Conservation (phyloP, 352 stramenopile genomes). For the Aphanomyces invadans region DNA sequence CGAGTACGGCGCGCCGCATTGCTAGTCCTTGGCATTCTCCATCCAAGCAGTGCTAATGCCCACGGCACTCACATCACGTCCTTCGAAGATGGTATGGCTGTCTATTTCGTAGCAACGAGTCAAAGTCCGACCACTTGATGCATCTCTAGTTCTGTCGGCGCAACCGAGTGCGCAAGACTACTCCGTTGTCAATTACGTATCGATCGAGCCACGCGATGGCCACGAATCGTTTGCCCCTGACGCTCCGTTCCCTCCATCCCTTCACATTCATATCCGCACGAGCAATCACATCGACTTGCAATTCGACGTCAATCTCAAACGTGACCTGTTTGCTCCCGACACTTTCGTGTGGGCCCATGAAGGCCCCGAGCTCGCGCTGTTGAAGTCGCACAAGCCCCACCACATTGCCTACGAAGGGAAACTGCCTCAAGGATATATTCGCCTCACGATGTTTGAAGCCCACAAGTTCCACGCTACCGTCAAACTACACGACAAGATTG, state of each 20-base stretch:
- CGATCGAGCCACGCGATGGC: background rate
- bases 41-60: background rate
- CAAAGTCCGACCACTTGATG: background rate
- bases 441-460: slow-evolving; percentile 10
- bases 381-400: background rate
- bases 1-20: background rate
- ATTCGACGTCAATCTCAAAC: background rate
- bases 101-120: too few species aligned
- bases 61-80: background rate
- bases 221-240: background rate
- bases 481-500: slow-evolving; percentile 5
- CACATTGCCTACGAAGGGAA: slow-evolving; percentile 19
- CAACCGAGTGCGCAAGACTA: background rate
- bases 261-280: background rate
- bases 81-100: background rate
- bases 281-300: background rate
- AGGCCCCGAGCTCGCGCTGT: background rate
- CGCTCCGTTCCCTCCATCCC: background rate
- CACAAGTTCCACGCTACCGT: slow-evolving; percentile 14
- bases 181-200: background rate
- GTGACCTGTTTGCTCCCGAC: slow-evolving; percentile 1
- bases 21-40: background rate
- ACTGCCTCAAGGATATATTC: slow-evolving; percentile 6
- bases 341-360: background rate
- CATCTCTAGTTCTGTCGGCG: background rate